phyloP scores from a whole-genome alignment of 116 monocot species.

The Trichopus zeylanicus region DNA sequence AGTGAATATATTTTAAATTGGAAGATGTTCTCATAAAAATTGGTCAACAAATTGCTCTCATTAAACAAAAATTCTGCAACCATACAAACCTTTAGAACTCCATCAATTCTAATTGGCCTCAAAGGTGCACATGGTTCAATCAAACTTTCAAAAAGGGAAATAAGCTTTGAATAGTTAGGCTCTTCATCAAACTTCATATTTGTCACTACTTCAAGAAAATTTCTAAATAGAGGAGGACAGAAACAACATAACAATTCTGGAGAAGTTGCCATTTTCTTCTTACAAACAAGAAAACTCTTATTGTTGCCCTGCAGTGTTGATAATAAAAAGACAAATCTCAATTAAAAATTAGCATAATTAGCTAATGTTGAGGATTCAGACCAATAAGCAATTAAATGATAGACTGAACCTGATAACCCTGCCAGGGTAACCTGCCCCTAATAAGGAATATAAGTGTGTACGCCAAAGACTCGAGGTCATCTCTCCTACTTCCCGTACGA shows the following conservation, averaged over 20 bases:
- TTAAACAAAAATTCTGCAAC: not conserved
- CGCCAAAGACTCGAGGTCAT: conserved; percentile 90
- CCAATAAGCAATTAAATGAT: no score
- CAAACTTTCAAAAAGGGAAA: conserved; percentile 62
- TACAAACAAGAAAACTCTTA: no score
- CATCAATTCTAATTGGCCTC: conserved; percentile 69
- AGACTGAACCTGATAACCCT: conserved; percentile 96
- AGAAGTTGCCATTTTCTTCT: no score
- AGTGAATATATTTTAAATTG: no score
- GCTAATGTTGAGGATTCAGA: no score
- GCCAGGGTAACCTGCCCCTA: conserved; percentile 91
- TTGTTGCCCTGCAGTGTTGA: conserved; percentile 80
- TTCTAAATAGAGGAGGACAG: conserved; percentile 74
- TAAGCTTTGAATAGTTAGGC: conserved; percentile 56
- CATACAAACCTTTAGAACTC: conserved; percentile 47
- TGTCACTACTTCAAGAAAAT: conserved; percentile 62
- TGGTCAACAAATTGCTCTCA: no score
- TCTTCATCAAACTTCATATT: no score
- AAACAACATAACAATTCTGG: no score
- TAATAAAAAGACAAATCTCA: no score
- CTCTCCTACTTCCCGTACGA: conserved; percentile 89
- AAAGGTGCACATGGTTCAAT: conserved; percentile 44
- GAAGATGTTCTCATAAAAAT: no score
- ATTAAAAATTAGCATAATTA: no score
- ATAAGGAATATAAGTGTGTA: conserved; percentile 86